Evolutionary conservation across 345 rosid species (phyloP), one percentile per base, ranked within the genome.

Genomic region (Cardamine chenopodiifolia): DNA sequence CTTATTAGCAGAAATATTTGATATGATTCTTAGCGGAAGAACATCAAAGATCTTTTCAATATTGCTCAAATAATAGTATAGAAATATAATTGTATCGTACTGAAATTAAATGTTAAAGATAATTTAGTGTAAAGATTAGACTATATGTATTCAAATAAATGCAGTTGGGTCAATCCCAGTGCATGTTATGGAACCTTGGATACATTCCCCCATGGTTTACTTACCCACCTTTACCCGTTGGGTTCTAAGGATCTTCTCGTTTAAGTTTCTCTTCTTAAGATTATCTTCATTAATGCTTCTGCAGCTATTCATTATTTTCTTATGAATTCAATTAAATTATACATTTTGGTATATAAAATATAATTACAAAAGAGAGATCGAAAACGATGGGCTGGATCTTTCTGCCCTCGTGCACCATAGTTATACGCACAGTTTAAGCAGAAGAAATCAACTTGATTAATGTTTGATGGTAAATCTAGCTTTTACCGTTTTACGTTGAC

Each of bases 21-120:
- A 77, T 71, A 72, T 45, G 73, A 60, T 65, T 59, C 49, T 39
- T 56, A 10, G 17, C 25, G 35, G 61, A 56, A 69, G 68, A 59
- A 23, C 73, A 71, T 28, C 5, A 40, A 64, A 71, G 73, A 78
- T 71, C 72, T n/a, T n/a, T n/a, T n/a, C n/a, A n/a, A n/a, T n/a
- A n/a, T n/a, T n/a, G n/a, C n/a, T n/a, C n/a, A n/a, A n/a, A n/a
- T n/a, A n/a, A n/a, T n/a, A n/a, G n/a, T n/a, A n/a, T n/a, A n/a
- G n/a, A n/a, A n/a, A n/a, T n/a, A n/a, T n/a, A n/a, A n/a, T n/a
- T n/a, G n/a, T 5, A 42, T 42, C 19, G 18, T 47, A 42, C 5
- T 14, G 17, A 40, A 1, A 14, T 40, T 14, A 14, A 40, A 5
- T 40, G 47, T 40, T 40, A 14, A 40, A 14, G 7, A 28, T 5